Conservation (phyloP, 345 rosid species). For the Rubroshorea leprosula region DNA sequence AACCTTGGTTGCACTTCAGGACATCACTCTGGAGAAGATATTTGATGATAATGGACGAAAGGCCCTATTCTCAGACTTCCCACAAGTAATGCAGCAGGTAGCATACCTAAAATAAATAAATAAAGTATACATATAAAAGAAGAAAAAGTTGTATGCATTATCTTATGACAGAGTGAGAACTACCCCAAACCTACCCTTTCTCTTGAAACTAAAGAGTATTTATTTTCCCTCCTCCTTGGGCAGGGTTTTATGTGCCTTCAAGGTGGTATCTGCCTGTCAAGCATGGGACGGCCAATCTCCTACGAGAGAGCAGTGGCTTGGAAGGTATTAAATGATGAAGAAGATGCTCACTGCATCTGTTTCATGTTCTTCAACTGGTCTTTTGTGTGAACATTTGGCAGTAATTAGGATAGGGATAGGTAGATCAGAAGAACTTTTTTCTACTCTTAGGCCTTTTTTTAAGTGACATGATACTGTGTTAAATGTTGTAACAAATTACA, state of each 20-base stretch:
- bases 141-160: no score
- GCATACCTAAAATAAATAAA: no score
- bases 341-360: conserved; percentile 81
- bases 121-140: no score
- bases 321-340: conserved; percentile 90
- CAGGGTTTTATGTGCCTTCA: conserved; percentile 88
- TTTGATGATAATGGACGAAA: conserved; percentile 68
- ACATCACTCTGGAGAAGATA: conserved; percentile 67
- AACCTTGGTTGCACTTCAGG: conserved; percentile 74
- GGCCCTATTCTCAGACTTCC: conserved; percentile 65
- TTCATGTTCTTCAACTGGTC: conserved; percentile 97
- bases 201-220: not conserved
- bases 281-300: conserved; percentile 92
- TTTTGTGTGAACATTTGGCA: conserved; percentile 40
- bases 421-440: conserved; percentile 18
- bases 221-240: not conserved
- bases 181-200: no score
- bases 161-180: no score
- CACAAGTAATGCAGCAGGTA: conserved; percentile 88
- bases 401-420: conserved; percentile 7
- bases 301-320: conserved; percentile 89
- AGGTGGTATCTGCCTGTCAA: conserved; percentile 84
- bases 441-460: conserved; percentile 6
- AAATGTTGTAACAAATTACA: conserved; percentile 10
- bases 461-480: conserved; percentile 8